Base-by-base conservation (phyloP, 495 filamentous ascomycete genomes). In the Antarctomyces pellizariae region DNA sequence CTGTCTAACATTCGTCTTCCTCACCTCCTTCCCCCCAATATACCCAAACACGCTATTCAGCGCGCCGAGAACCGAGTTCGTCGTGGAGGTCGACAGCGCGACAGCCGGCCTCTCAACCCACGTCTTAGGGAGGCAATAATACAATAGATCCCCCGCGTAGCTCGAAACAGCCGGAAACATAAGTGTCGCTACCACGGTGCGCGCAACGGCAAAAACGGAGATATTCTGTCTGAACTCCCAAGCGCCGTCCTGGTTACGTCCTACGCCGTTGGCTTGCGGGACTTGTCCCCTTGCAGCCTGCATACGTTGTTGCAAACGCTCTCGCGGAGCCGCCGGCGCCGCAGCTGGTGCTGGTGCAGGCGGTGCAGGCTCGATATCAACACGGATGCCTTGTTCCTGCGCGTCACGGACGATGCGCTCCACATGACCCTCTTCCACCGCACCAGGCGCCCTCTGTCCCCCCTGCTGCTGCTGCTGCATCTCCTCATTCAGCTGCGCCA, bases 41-140 rank as follows among this genome's bases (percentile, higher is more conserved):
- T n/a, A n/a, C n/a, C n/a, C n/a, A n/a, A n/a, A n/a, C n/a, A n/a
- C n/a, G n/a, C n/a, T n/a, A n/a, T n/a, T n/a, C n/a, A n/a, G n/a
- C n/a, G n/a, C n/a, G n/a, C n/a, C 48, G 44, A 34, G 15, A 30
- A 22, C 18, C 5, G 47, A 36, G 26, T 53, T 49, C 15, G 54
- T 34, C n/a, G 41, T 27, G 4, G 49, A 49, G 9, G 37, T 16
- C 9, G 26, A 6, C 9, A 16, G 22, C 9, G 30, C 8, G 7
- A 12, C 21, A n/a, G 20, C 7, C 10, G 46, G 52, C 8, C 56
- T 46, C 2, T 54, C 53, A 2, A 59, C 64, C 65, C 63, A 74
- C 11, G 60, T 50, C 17, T 45, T 49, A 0, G 72, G 72, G 6
- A 78, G 48, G 4, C 56, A 35, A 14, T 53, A 41, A 33, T 64